Base-by-base conservation (phyloP, 352 stramenopile genomes). In the Globisporangium spiculum region DNA sequence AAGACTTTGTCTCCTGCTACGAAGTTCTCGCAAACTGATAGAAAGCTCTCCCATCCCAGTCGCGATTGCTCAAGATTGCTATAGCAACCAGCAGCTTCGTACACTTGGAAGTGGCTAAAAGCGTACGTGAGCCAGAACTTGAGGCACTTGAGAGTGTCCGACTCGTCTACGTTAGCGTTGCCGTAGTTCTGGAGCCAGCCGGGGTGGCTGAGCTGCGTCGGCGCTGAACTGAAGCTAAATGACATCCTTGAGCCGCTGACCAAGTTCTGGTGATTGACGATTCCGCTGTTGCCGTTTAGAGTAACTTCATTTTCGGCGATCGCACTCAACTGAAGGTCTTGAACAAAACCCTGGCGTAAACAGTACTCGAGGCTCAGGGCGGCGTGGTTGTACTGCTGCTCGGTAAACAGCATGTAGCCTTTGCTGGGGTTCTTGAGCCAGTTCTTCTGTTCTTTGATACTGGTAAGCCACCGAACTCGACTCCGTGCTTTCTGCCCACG, bases 41-140 rank as follows among this genome's bases (percentile, higher is more conserved):
- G 50, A 34, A 76, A 88, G 12, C 66, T 79, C 60, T 88, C 70
- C 52, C 76, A 90, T 1, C 81, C 81, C 12, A 75, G 46, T 6
- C 69, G 69, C 26, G 84, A 75, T 32, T 79, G 78, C 6, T 67
- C 62, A 18, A 90, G 70, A 55, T 84, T 86, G 9, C 78, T 57
- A 8, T 57, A 26, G n/a, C 82, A 68, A 0, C 84, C 84, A 22
- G 75, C 79, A 1, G 77, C 77, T 53, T 92, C 78, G 55, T 81
- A 92, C 9, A 78, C 70, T 14, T 76, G 68, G 16, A 80, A 86
- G 44, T 90, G 81, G 34, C 78, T 81, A 16, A 84, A 65, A 7
- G 78, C 80, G 58, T 88, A 92, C 16, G 72, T 72, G 26, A 82
- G 72, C 81, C 84, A 92, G 34, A 92, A 89, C 52, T 71, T 34